Percentiles rank a stretch among this genome's conserved stretches.
Conservation (phyloP, 805 yeast genomes). For the Metschnikowia borealis region DNA sequence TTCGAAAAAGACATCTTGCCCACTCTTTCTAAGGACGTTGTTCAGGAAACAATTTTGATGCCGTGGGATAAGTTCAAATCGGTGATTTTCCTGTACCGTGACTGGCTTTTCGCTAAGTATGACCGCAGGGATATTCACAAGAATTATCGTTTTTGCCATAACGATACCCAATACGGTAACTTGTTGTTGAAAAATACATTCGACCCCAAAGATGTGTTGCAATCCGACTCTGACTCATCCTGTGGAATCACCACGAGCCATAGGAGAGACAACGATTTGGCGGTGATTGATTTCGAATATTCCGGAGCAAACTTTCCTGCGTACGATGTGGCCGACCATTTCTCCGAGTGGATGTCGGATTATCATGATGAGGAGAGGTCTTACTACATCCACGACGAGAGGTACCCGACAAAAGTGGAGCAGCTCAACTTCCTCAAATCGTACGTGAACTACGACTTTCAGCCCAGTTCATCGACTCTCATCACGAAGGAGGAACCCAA, state of each 20-base stretch:
- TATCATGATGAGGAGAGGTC: constrained; percentile 59
- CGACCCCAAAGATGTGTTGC: constrained; percentile 45
- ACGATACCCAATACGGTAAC: constrained; percentile 96
- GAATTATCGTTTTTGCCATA: constrained; percentile 80
- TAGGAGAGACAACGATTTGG: constrained; percentile 51
- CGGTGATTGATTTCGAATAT: constrained; percentile 95
- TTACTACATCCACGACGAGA: constrained; percentile 50
- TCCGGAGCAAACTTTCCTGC: constrained; percentile 89
- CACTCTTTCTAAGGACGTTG: constrained; percentile 24
- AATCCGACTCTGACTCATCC: constrained; percentile 9
- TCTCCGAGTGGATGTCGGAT: constrained; percentile 96
- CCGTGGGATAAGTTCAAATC: constrained; percentile 49
- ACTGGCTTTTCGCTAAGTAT: constrained; percentile 58
- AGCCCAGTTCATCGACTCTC: constrained; percentile 31
- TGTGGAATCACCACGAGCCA: constrained; percentile 24
- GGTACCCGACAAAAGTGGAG: constrained; percentile 67
- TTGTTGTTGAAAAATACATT: constrained; percentile 57
- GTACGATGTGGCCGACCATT: constrained; percentile 87
- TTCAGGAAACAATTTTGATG: constrained; percentile 40
- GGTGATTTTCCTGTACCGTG: constrained; percentile 49
- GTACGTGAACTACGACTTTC: constrained; percentile 64
- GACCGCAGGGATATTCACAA: constrained; percentile 40
- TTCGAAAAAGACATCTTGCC: constrained; percentile 42
- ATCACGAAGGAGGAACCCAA: constrained; percentile 15
- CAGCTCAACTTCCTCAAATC: constrained; percentile 68